Conservation (phyloP, 495 filamentous ascomycete species). For the Lasiosphaeria ovina region DNA sequence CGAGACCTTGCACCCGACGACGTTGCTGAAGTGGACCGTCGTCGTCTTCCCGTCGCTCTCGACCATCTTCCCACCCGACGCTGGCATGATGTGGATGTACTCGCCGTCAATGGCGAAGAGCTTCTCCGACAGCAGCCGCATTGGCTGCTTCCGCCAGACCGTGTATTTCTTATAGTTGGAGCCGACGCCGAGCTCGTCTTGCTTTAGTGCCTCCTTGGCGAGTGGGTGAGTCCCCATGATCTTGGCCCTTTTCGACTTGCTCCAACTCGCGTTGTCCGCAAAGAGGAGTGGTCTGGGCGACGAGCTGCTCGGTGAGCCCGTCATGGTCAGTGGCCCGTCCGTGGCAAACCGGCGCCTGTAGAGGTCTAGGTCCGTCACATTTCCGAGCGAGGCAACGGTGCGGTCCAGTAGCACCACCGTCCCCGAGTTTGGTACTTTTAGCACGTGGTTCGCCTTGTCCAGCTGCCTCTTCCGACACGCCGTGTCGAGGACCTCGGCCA, state of each 20-base stretch:
- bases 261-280: slow-evolving; percentile 52
- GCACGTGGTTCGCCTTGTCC: slow-evolving; percentile 83
- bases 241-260: slow-evolving; percentile 67
- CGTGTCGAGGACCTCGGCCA: slow-evolving; percentile 88
- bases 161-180: slow-evolving; percentile 79
- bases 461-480: slow-evolving; percentile 86
- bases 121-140: slow-evolving; percentile 84
- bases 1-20: slow-evolving; percentile 90
- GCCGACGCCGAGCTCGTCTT: slow-evolving; percentile 63
- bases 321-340: slow-evolving; percentile 70
- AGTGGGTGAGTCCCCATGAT: slow-evolving; percentile 70
- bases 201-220: slow-evolving; percentile 63
- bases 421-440: slow-evolving; percentile 81
- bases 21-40: slow-evolving; percentile 86
- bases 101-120: slow-evolving; percentile 90
- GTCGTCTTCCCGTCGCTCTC: slow-evolving; percentile 75
- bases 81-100: slow-evolving; percentile 91
- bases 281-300: slow-evolving; percentile 76
- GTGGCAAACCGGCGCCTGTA: slow-evolving; percentile 80
- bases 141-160: slow-evolving; percentile 89
- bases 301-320: slow-evolving; percentile 75
- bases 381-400: slow-evolving; percentile 83
- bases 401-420: slow-evolving; percentile 81
- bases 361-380: slow-evolving; percentile 80
- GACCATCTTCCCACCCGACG: slow-evolving; percentile 53